Conservation (phyloP, 805 yeast species). For the Ogataea angusta region DNA sequence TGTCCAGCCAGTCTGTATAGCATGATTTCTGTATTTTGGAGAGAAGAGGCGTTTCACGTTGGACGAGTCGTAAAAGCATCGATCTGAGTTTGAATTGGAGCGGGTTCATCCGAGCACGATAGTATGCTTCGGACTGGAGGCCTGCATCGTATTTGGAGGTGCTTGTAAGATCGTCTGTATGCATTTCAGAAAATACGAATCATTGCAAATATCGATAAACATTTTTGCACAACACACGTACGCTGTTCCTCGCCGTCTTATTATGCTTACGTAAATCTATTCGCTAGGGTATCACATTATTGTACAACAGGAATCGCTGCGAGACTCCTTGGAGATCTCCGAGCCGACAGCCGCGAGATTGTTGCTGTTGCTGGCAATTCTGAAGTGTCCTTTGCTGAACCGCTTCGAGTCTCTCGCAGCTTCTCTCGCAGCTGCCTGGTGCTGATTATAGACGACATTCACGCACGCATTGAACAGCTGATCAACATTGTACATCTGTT, state of each 20-base stretch:
- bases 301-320: conserved; percentile 12
- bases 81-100: conserved; percentile 54
- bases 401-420: conserved; percentile 15
- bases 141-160: conserved; percentile 62
- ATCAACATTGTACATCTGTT: conserved; percentile 59
- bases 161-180: conserved; percentile 12
- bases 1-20: conserved; percentile 55
- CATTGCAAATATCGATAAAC: not conserved
- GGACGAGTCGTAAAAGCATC: conserved; percentile 50
- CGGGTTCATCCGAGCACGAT: conserved; percentile 54
- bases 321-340: conserved; percentile 4
- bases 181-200: conserved; percentile 1
- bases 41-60: conserved; percentile 63
- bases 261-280: conserved; percentile 1
- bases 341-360: conserved; percentile 7
- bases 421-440: conserved; percentile 10
- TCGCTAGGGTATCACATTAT: conserved; percentile 4
- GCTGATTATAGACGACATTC: conserved; percentile 31
- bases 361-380: conserved; percentile 20
- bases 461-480: conserved; percentile 59
- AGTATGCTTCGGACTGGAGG: conserved; percentile 62
- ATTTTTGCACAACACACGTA: not conserved
- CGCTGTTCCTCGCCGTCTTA: not conserved
- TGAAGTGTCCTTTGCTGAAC: conserved; percentile 23
- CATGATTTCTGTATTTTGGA: conserved; percentile 49